A percentile compares a stretch with the other conserved stretches of the same genome.
phyloP scores from a whole-genome alignment of 192 early-diverging fungal species.

The Jimgerdemannia flammicorona region DNA sequence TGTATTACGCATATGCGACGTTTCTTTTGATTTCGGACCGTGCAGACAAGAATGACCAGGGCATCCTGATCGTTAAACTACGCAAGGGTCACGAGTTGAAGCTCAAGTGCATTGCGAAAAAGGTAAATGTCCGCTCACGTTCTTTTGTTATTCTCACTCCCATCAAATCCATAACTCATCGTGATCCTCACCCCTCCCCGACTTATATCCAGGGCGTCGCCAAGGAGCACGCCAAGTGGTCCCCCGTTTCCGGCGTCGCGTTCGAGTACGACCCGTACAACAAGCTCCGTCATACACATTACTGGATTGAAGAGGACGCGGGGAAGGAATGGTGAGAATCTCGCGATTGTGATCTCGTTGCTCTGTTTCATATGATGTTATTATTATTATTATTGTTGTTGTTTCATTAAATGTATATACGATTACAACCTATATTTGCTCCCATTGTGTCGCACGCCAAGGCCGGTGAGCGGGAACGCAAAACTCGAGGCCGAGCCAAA shows the following conservation, averaged over 20 bases:
- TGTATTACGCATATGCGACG: background rate
- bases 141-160: too few relatives aligned
- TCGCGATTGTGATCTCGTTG: slow-evolving; percentile 7
- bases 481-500: slow-evolving; percentile 50
- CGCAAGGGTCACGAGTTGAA: slow-evolving; percentile 91
- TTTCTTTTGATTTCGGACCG: background rate
- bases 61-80: slow-evolving; percentile 85
- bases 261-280: slow-evolving; percentile 99
- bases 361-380: background rate
- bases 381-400: background rate
- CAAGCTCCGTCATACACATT: slow-evolving; percentile 81
- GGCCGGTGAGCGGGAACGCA: slow-evolving; percentile 63
- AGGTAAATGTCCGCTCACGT: slow-evolving; percentile 31
- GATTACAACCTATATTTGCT: background rate
- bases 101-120: slow-evolving; percentile 90
- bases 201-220: slow-evolving; percentile 62
- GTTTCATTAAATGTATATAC: background rate
- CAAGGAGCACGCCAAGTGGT: slow-evolving; percentile 99
- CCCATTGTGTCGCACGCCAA: background rate
- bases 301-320: slow-evolving; percentile 89
- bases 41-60: slow-evolving; percentile 55
- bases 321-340: slow-evolving; percentile 75
- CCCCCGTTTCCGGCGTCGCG: slow-evolving; percentile 79
- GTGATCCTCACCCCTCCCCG: too few relatives aligned
- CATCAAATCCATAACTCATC: too few relatives aligned